Evolutionary conservation across 352 stramenopile species (phyloP).

Genomic region (Pythium periplocum): DNA sequence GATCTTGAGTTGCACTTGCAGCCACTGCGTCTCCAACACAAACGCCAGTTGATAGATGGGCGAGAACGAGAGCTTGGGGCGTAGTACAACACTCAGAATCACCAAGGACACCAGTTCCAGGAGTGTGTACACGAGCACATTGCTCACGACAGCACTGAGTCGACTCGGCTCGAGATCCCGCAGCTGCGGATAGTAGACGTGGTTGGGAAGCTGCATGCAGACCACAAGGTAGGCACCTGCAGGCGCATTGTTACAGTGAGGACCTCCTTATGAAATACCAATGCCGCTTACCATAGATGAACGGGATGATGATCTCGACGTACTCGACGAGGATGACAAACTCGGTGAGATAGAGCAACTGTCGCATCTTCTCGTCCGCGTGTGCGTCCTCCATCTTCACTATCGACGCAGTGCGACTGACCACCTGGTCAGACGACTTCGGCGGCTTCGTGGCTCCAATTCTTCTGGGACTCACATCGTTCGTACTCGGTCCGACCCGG

Average conservation of each 20-base stretch:
- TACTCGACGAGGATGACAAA: slow-evolving; percentile 33
- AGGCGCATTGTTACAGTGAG: too few species aligned
- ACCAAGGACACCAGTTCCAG: slow-evolving; percentile 34
- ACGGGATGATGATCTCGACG: slow-evolving; percentile 25
- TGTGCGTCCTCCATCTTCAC: slow-evolving; percentile 9
- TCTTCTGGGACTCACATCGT: too few species aligned
- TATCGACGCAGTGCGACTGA: not conserved
- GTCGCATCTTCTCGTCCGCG: slow-evolving; percentile 16
- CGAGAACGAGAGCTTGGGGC: slow-evolving; percentile 21
- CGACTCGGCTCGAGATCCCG: slow-evolving; percentile 8
- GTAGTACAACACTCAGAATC: slow-evolving; percentile 17
- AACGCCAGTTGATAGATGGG: slow-evolving; percentile 26
- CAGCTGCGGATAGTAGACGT: slow-evolving; percentile 25
- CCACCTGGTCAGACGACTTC: not conserved
- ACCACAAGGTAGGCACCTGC: too few species aligned
- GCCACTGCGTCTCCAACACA: slow-evolving; percentile 22
- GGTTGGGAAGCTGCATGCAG: slow-evolving; percentile 17
- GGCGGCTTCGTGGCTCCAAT: too few species aligned
- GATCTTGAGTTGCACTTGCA: slow-evolving; percentile 21
- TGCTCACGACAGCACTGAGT: slow-evolving; percentile 19
- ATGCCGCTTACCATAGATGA: slow-evolving; percentile 13
- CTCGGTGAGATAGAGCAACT: slow-evolving; percentile 24
- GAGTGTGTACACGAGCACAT: slow-evolving; percentile 29
- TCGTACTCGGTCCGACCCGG: too few species aligned
- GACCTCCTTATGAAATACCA: too few species aligned